Base-by-base conservation (phyloP, 2,329 filamentous ascomycete species). In the Myriosclerotinia scirpicola region DNA sequence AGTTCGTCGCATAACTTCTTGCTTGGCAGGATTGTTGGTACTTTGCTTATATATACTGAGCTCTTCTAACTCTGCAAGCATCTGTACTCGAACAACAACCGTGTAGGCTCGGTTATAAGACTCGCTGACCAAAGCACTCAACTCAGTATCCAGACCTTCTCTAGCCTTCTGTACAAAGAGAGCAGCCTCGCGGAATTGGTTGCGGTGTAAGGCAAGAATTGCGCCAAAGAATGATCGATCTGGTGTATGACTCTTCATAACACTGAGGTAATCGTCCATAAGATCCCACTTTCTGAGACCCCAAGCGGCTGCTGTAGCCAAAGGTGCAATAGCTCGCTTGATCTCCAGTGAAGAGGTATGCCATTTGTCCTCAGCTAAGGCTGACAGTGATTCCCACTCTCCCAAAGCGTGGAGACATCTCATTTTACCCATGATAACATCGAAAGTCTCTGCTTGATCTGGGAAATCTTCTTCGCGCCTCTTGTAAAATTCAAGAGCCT, bases 391-490 rank as follows among this genome's bases (percentile, higher is more conserved):
- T 72, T 98, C 96, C 95, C 95, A 99, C 78, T 99, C 95, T 69
- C 95, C 95, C 46, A 99, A 84, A 11, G 95, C 96, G 77, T 99
- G 95, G 70, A 98, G 81, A 83, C 95, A 99, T 58, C 95, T 89
- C 95, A 99, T 99, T 80, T 99, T 99, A 71, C 95, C 95, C 93
- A 99, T 98, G 44, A 96, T 93, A 64, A 99, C 92, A 68, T 98
- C 95, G 68, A 99, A 92, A 0, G 92, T 93, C 65, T 98, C 94
- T 67, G 97, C 92, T 0, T 93, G 92, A 48, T 82, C 80, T 14
- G 83, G 83, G 69, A 89, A 86, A 71, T 92, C 88, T 62, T 82
- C 79, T 74, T 97, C 94, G 54, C 94, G 90, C 75, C 92, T 89
- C 73, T 95, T 91, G 76, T 98, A 98, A 58, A 95, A 96, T 55